Evolutionary conservation across 805 yeast genomes (phyloP), one percentile per base, ranked within the genome.

Genomic region (Yarrowia sp.): DNA sequence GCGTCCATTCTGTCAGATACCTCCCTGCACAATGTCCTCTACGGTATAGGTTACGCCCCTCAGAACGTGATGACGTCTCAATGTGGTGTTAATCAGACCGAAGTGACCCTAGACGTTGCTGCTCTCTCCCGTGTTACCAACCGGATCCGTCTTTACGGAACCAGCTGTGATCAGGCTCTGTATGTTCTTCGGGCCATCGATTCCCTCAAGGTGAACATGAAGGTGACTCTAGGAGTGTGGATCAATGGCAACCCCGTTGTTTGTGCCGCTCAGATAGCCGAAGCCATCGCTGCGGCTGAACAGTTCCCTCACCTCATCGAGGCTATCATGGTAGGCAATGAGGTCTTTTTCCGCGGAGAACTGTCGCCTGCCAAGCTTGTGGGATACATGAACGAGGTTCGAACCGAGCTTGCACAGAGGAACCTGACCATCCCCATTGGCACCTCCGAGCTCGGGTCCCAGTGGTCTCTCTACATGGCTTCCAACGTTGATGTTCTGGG

Each of bases 11-110:
- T 42, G 38, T 33, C 50, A 9, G 64, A 58, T 33, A 43, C 64
- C 40, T 58, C 64, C 19, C 50, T 58, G 34, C 64, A 58, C 40
- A 58, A 58, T 9, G 39, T 80, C 1, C 85, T 88, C 69, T 80
- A 83, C 71, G 91, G 92, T 0, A 69, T 88, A 17, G 84, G 85
- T 20, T 88, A 88, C 74, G 82, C 89, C 3, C 92, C 92, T 0
- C 74, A 76, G 68, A 78, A 81, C 56, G 85, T 84, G 1, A 80
- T 34, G 38, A 69, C 78, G 58, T 90, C 90, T 0, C 60, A 70
- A 17, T 88, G 91, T 78, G 87, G 86, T 0, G 79, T 77, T 0
- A 78, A 78, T 0, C 75, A 76, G 65, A 77, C 82, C 65, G 87
- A 85, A 3, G 84, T 87, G 0, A 70, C 85, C 53, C 75, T 83